Conservation (phyloP, 768 basidiomycete genomes). For the Serendipita indica region DNA sequence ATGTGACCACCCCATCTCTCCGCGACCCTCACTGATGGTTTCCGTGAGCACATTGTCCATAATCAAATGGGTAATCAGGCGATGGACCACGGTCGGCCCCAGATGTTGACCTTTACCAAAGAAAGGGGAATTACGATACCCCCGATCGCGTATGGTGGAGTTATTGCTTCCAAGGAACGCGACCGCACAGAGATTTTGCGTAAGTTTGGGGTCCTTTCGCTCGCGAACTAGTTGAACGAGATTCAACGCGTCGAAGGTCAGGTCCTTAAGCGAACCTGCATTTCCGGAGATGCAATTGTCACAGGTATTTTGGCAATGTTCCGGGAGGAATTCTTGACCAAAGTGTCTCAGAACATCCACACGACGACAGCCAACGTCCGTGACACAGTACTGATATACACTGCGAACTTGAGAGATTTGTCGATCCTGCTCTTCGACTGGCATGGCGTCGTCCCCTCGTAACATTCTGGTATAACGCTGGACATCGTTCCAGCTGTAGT, state of each 20-base stretch:
- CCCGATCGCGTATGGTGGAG: constrained; percentile 31
- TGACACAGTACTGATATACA: constrained; percentile 68
- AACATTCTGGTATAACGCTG: constrained; percentile 45
- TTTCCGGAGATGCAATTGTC: constrained; percentile 62
- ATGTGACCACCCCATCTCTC: constrained; percentile 41
- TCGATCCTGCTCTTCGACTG: constrained; percentile 44
- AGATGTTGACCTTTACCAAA: constrained; percentile 44
- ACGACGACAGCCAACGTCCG: constrained; percentile 75
- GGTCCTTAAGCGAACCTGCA: constrained; percentile 35
- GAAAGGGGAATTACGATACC: constrained; percentile 31
- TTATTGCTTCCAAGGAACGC: constrained; percentile 52
- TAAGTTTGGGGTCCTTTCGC: constrained; percentile 32
- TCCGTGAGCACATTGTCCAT: background rate
- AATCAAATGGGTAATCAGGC: background rate
- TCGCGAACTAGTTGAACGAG: constrained; percentile 44
- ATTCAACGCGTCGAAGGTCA: constrained; percentile 41
- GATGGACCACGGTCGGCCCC: constrained; percentile 15
- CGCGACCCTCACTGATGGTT: constrained; percentile 18
- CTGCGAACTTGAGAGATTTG: constrained; percentile 48
- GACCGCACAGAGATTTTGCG: constrained; percentile 44
- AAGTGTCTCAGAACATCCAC: constrained; percentile 81
- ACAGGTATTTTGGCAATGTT: constrained; percentile 53
- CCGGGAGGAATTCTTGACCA: constrained; percentile 59
- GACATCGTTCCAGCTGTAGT: constrained; percentile 49
- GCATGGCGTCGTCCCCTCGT: constrained; percentile 34